phyloP scores from a whole-genome alignment of 1,284 basidiomycete species.

The Erythrobasidium hasegawianum region DNA sequence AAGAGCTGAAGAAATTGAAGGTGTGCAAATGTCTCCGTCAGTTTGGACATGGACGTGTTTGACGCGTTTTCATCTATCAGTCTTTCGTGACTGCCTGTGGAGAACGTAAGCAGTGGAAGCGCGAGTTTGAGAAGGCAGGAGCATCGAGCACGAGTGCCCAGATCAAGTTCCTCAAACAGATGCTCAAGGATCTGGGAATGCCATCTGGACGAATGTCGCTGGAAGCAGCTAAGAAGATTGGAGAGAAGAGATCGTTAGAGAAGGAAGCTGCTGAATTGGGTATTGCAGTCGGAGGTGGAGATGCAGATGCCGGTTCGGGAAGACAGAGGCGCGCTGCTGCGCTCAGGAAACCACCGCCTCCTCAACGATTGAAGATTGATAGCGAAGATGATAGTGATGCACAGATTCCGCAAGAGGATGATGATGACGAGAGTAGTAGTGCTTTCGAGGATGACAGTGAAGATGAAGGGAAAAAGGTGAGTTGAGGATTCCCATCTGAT shows the following conservation, averaged over 20 bases:
- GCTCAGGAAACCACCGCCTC: conserved; percentile 2
- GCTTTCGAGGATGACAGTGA: conserved; percentile 2
- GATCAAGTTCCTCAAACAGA: conserved; percentile 10
- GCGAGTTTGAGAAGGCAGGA: conserved; percentile 10
- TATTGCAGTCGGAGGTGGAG: conserved; percentile 3
- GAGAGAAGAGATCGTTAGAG: conserved; percentile 23
- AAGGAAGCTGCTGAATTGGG: conserved; percentile 29
- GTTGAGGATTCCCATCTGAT: no score
- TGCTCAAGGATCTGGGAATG: conserved; percentile 29
- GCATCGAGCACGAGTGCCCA: conserved; percentile 10
- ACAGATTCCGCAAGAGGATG: neutral
- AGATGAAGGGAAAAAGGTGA: neutral
- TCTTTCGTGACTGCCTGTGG: conserved; percentile 24
- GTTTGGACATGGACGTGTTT: neutral
- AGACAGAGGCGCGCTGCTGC: conserved; percentile 26
- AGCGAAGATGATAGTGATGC: conserved; percentile 17
- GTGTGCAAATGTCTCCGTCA: neutral
- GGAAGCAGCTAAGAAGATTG: conserved; percentile 31
- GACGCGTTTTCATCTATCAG: neutral
- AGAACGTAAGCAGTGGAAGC: conserved; percentile 22
- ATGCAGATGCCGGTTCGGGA: neutral
- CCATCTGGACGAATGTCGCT: conserved; percentile 19
- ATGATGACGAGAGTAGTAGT: neutral
- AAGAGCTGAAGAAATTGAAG: conserved; percentile 33
- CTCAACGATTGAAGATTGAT: conserved; percentile 2